Percentiles rank a stretch among this genome's conserved stretches.
Conservation (phyloP, 192 early-diverging fungal genomes). For the Lobosporangium transversale region DNA sequence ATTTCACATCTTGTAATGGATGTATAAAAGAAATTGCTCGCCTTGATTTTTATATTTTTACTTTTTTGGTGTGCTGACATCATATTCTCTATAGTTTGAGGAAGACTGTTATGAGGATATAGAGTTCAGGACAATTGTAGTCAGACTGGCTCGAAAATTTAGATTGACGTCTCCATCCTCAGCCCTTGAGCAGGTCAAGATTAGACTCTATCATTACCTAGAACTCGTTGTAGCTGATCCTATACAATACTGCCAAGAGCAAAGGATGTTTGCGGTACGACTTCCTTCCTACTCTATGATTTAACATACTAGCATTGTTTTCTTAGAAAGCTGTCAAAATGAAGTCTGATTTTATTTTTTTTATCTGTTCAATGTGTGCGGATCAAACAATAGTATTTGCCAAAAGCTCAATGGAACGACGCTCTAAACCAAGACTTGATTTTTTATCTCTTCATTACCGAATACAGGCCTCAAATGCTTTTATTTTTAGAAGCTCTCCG, state of each 20-base stretch:
- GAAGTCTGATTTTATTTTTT: too few species aligned
- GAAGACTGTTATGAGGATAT: slow-evolving; percentile 22
- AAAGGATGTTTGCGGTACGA: slow-evolving; percentile 10
- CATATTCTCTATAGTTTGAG: too few species aligned
- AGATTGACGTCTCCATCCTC: neutral
- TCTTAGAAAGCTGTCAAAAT: neutral
- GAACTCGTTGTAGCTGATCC: slow-evolving; percentile 16
- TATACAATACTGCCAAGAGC: slow-evolving; percentile 4
- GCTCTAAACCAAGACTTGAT: slow-evolving; percentile 18
- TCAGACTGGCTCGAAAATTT: slow-evolving; percentile 17
- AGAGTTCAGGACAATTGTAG: slow-evolving; percentile 23
- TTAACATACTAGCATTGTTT: neutral
- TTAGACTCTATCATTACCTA: slow-evolving; percentile 30
- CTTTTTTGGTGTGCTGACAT: too few species aligned
- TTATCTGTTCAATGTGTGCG: too few species aligned
- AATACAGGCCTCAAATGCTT: slow-evolving; percentile 8
- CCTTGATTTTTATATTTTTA: too few species aligned
- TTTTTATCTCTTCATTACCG: slow-evolving; percentile 11
- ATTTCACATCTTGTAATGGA: slow-evolving; percentile 25
- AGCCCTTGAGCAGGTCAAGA: slow-evolving; percentile 17
- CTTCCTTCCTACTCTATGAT: too few species aligned
- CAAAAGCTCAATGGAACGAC: slow-evolving; percentile 6
- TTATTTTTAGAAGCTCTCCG: slow-evolving; percentile 18
- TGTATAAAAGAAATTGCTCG: too few species aligned
- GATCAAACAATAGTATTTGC: slow-evolving; percentile 16